Evolutionary conservation across 176 grass and related monocot species (phyloP).

Genomic region (Triticum urartu): DNA sequence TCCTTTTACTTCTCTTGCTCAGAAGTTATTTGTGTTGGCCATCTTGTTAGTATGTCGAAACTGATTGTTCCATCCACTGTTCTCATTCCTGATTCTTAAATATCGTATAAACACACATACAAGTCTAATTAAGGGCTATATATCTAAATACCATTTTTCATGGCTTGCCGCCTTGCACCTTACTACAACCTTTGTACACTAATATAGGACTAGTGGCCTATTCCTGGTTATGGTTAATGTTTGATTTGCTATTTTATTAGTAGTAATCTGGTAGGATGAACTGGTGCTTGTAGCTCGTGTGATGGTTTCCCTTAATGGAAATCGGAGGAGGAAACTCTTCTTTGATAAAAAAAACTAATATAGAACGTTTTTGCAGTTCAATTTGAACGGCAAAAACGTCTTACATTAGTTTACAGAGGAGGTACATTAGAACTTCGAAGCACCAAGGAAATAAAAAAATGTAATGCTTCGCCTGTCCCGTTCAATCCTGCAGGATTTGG

Average conservation of each 20-base stretch:
- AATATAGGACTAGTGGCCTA: no score
- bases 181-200: no score
- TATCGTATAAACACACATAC: background rate
- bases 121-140: background rate
- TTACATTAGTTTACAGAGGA: no score
- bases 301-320: no score
- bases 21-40: background rate
- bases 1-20: background rate
- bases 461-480: background rate
- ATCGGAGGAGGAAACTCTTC: no score
- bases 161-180: background rate
- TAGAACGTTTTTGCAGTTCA: no score
- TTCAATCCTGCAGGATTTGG: constrained; percentile 39
- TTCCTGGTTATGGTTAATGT: no score
- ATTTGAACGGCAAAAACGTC: no score
- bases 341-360: no score
- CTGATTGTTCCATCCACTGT: background rate
- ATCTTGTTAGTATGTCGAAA: background rate
- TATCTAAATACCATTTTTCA: background rate
- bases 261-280: no score
- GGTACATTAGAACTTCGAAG: background rate
- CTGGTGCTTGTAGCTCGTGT: no score
- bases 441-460: constrained; percentile 13
- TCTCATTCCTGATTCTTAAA: background rate
- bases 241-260: no score